Evolutionary conservation across 352 stramenopile species (phyloP).

Genomic region (Pythium oligandrum): DNA sequence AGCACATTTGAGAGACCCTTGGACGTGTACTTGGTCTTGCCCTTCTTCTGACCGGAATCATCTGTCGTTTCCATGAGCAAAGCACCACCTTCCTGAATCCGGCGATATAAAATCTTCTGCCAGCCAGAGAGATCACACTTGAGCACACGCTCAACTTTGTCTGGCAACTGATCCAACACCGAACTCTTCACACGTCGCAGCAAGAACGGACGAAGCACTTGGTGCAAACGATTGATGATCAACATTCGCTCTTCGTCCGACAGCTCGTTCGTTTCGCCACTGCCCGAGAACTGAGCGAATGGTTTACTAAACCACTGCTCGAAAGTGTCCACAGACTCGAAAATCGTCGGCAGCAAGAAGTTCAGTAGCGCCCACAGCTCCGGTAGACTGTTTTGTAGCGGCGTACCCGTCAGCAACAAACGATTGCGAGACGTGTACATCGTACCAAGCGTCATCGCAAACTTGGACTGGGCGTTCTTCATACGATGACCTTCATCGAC

Average conservation of each 20-base stretch:
- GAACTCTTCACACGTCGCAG: constrained; percentile 83
- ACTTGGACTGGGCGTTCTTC: constrained; percentile 90
- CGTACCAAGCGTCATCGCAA: constrained; percentile 79
- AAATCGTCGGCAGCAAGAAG: constrained; percentile 90
- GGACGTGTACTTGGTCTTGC: constrained; percentile 80
- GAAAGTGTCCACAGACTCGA: constrained; percentile 88
- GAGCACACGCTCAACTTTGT: constrained; percentile 85
- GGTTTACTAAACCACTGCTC: constrained; percentile 89
- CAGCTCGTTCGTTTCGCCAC: constrained; percentile 72
- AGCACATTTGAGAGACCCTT: constrained; percentile 85
- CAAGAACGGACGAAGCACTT: constrained; percentile 82
- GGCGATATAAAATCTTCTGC: constrained; percentile 87
- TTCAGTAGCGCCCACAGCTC: constrained; percentile 92
- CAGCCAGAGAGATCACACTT: constrained; percentile 84
- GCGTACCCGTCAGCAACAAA: constrained; percentile 97
- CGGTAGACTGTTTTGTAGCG: constrained; percentile 96
- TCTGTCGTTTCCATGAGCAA: constrained; percentile 75
- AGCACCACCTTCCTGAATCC: constrained; percentile 84
- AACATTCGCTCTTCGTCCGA: constrained; percentile 88
- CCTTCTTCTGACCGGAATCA: constrained; percentile 54
- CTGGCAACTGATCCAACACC: constrained; percentile 80
- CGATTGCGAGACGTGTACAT: constrained; percentile 85
- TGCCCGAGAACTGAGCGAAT: constrained; percentile 77
- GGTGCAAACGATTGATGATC: constrained; percentile 84
- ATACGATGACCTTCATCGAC: constrained; percentile 94